phyloP scores from a whole-genome alignment of 257 asterid species.

The Salvia miltiorrhiza region DNA sequence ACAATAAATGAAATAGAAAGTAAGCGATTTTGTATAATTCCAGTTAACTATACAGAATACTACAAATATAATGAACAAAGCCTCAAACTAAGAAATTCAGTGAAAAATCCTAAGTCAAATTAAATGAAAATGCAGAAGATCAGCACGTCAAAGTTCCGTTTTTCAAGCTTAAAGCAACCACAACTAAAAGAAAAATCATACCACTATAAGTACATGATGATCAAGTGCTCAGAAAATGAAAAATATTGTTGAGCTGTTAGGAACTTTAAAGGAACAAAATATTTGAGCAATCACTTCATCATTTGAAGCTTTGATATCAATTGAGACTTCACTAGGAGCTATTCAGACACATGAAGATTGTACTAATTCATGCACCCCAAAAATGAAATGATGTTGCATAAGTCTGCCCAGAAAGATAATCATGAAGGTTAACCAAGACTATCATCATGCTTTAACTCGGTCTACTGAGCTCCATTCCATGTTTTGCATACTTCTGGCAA shows the following conservation, averaged over 20 bases:
- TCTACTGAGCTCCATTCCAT: not conserved
- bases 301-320: not conserved
- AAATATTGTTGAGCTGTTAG: not conserved
- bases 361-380: not conserved
- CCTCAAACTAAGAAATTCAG: not conserved
- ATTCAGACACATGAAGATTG: not conserved
- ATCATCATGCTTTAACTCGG: not conserved
- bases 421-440: not conserved
- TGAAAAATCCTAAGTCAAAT: not conserved
- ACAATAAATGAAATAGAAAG: not conserved
- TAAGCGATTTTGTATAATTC: not conserved
- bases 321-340: conserved; percentile 1
- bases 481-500: not conserved
- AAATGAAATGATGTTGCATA: not conserved
- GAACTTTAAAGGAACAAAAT: not conserved
- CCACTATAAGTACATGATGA: not conserved
- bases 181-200: not conserved
- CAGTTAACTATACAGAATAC: not conserved
- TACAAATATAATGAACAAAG: not conserved
- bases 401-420: not conserved
- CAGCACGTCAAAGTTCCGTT: not conserved
- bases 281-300: conserved; percentile 8
- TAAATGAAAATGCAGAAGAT: not conserved
- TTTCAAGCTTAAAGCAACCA: not conserved
- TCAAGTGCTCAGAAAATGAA: conserved; percentile 2